Conservation (phyloP, 768 basidiomycete species). For the Panellus pusillus region DNA sequence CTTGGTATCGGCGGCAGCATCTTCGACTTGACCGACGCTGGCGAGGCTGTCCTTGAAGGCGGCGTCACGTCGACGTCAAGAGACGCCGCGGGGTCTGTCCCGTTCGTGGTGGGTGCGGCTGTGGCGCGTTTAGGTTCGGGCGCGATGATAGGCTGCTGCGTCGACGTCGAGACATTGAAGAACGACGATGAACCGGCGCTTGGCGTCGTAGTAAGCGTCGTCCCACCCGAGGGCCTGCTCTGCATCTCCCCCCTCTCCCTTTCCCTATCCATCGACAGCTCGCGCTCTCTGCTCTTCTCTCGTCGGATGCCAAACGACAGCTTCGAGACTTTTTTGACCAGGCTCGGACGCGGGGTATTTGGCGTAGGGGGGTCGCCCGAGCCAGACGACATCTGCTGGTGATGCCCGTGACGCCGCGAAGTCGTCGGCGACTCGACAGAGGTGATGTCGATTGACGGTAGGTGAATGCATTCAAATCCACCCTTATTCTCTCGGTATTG, state of each 20-base stretch:
- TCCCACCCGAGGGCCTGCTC: conserved; percentile 44
- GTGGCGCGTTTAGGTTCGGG: conserved; percentile 12
- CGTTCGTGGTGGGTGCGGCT: conserved; percentile 8
- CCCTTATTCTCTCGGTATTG: conserved; percentile 88
- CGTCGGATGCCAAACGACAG: conserved; percentile 69
- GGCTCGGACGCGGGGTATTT: conserved; percentile 36
- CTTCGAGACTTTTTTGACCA: conserved; percentile 76
- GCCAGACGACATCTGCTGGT: conserved; percentile 44
- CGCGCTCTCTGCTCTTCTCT: conserved; percentile 53
- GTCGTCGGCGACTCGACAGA: conserved; percentile 52
- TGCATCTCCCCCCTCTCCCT: conserved; percentile 28
- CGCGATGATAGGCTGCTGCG: conserved; percentile 41
- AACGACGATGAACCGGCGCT: conserved; percentile 83
- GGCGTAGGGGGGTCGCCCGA: conserved; percentile 51
- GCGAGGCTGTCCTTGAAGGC: conserved; percentile 17
- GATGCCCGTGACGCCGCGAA: conserved; percentile 28
- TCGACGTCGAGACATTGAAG: conserved; percentile 74
- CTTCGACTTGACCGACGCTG: conserved; percentile 59
- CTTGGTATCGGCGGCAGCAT: conserved; percentile 80
- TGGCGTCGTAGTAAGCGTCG: conserved; percentile 59
- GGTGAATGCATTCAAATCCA: conserved; percentile 95
- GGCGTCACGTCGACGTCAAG: conserved; percentile 33
- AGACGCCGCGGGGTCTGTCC: conserved; percentile 21
- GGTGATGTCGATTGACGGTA: conserved; percentile 89
- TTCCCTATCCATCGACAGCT: conserved; percentile 44